Evolutionary conservation across 2,329 filamentous ascomycete species (phyloP), one percentile per base, ranked within the genome.

Genomic region (Diplodia intermedia): DNA sequence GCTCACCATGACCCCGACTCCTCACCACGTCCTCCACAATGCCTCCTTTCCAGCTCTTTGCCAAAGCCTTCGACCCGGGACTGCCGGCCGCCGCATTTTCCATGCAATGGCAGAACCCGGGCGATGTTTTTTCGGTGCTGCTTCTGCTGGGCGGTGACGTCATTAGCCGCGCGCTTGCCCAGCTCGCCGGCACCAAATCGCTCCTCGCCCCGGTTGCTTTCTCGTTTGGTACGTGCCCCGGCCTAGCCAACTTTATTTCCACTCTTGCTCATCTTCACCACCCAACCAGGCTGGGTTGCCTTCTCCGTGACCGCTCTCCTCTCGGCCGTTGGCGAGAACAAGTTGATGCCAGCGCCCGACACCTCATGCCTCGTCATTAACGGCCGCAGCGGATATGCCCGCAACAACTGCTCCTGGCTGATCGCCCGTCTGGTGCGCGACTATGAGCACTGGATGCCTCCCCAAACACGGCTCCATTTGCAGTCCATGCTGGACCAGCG

Each of bases 341-440:
- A 69, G 52, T 71, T 80, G n/a, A 75, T 81, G 72, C 81, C 80
- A 6, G 65, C 71, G 31, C 70, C 81, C 67, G 78, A 82, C 70
- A 73, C 65, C 57, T 14, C 69, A 1, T 72, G 72, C 66, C 71
- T 71, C 6, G 76, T 83, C 26, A 77, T 82, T 65, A 82, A 82
- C 69, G 72, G 70, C 15, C 69, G 73, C 23, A 79, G 71, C n/a
- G 79, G 81, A 0, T 79, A 80, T 68, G 71, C 72, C 7, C 75
- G 80, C 1, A 73, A 76, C 5, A 84, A 83, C 67, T 72, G 73
- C 12, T 78, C 72, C 33, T 85, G 82, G 82, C 72, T 83, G 3
- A 71, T 84, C 8, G 81, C 80, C 0, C 75, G 82, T 0, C 73
- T 84, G 1, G 68, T 83, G 14, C 74, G 82, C 31, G 82, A 84